Base-by-base conservation (phyloP, 148 eudicot species). In the Rhododendron williamsianum region DNA sequence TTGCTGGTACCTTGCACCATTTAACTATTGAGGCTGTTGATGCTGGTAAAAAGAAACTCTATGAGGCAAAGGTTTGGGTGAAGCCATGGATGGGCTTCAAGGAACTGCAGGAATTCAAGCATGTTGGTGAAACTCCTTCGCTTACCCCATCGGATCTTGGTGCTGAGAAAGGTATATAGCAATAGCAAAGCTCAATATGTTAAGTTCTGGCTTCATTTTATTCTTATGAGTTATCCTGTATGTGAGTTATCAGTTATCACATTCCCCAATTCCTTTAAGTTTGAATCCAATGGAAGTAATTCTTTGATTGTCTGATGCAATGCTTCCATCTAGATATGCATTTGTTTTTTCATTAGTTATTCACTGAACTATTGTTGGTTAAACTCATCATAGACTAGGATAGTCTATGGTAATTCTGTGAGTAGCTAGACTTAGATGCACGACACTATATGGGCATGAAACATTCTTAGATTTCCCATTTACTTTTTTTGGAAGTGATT, bases 41-140 rank as follows among this genome's bases (percentile, higher is more conserved):
- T 76, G 95, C 94, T 0, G 97, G 95, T 19, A 91, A 92, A 83
- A 93, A 95, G 87, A 93, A 95, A 81, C 87, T 93, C 45, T 96
- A 93, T 85, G 97, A 93, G 81, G 99, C 97, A 4, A 95, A 96
- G 88, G 91, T 96, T 33, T 95, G 98, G 98, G 97, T 95, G 80
- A 96, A 96, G 90, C 99, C 99, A 83, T 96, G 99, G 99, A 81
- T 91, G 96, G 86, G 93, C 88, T 96, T 93, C 69, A 95, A 91
- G 90, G 93, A 96, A 87, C 86, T 96, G 81, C 99, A 95, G 84
- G 99, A 96, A 82, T 96, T 96, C 84, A 93, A 90, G 88, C 94
- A 91, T 88, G 90, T 90, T 77, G 96, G 85, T 11, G 96, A 95
- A 45, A 83, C 89, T 63, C 91, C 96, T 54, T 86, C 90, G 12